Conservation (phyloP, 2,329 filamentous ascomycete species). For the Aspergillus glaucus region DNA sequence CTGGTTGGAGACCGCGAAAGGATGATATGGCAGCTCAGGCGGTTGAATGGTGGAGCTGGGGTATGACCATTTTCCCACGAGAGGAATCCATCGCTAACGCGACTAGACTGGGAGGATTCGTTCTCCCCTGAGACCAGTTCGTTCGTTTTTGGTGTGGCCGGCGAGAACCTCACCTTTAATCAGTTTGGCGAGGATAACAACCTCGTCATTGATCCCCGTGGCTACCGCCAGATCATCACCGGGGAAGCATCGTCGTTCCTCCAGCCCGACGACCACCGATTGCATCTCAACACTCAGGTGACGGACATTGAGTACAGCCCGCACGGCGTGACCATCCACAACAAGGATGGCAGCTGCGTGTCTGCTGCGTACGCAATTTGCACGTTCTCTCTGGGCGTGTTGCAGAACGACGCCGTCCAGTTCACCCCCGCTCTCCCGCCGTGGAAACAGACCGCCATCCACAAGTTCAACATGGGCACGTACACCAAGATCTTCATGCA, state of each 20-base stretch:
- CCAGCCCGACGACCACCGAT: conserved; percentile 46
- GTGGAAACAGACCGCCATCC: conserved; percentile 61
- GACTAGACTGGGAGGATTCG: conserved; percentile 53
- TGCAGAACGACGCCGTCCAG: conserved; percentile 55
- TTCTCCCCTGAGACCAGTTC: conserved; percentile 53
- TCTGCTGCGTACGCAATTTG: conserved; percentile 57
- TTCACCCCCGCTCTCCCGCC: conserved; percentile 55
- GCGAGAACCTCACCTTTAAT: conserved; percentile 56
- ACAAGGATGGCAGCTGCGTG: conserved; percentile 51
- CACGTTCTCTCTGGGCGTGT: conserved; percentile 63
- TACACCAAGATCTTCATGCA: conserved; percentile 70
- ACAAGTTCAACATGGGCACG: conserved; percentile 61
- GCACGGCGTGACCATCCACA: conserved; percentile 49
- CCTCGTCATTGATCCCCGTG: conserved; percentile 55
- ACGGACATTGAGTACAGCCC: conserved; percentile 49
- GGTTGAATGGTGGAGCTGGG: conserved; percentile 55
- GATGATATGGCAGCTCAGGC: conserved; percentile 51
- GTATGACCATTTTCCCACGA: conserved; percentile 13
- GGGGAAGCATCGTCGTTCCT: conserved; percentile 56
- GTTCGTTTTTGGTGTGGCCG: conserved; percentile 50
- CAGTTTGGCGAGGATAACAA: conserved; percentile 58
- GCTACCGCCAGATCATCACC: conserved; percentile 54
- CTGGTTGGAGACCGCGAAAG: conserved; percentile 56
- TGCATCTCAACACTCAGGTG: conserved; percentile 55
- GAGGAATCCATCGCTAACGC: neutral